Evolutionary conservation across 768 basidiomycete species (phyloP).

Genomic region (Calocera viscosa): DNA sequence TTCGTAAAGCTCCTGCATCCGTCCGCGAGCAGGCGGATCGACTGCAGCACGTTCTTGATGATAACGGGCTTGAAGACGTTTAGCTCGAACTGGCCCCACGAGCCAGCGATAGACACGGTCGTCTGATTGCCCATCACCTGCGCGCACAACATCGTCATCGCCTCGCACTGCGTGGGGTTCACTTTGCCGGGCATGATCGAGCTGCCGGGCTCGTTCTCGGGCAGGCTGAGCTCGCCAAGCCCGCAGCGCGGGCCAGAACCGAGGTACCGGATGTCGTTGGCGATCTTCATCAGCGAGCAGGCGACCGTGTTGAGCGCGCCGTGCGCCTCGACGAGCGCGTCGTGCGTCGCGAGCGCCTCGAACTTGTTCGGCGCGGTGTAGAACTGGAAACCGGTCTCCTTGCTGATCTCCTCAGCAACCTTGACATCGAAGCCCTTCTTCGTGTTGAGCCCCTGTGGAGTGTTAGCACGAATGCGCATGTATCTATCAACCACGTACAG

Average conservation of each 20-base stretch:
- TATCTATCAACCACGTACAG: conserved; percentile 40
- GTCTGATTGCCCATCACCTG: conserved; percentile 99
- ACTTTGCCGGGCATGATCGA: conserved; percentile 99
- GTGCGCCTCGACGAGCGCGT: conserved; percentile 93
- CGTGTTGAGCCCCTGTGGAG: conserved; percentile 79
- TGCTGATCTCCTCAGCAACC: conserved; percentile 81
- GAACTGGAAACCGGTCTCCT: conserved; percentile 80
- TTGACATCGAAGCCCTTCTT: conserved; percentile 93
- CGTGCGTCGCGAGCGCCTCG: conserved; percentile 94
- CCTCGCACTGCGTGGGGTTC: conserved; percentile 98
- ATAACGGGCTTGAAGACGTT: conserved; percentile 99
- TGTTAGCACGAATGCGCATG: conserved; percentile 14
- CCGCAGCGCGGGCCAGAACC: conserved; percentile 97
- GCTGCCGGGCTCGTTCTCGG: conserved; percentile 97
- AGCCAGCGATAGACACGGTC: conserved; percentile 78
- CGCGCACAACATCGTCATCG: conserved; percentile 95
- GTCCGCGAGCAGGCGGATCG: conserved; percentile 84
- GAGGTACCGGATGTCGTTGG: conserved; percentile 96
- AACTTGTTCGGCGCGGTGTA: conserved; percentile 99
- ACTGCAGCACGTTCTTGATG: conserved; percentile 94
- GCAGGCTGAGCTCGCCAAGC: conserved; percentile 82
- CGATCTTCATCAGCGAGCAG: conserved; percentile 98
- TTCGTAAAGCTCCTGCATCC: conserved; percentile 89
- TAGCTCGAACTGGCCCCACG: conserved; percentile 96
- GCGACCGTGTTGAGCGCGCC: conserved; percentile 93